Evolutionary conservation across 768 basidiomycete genomes (phyloP), one percentile per base, ranked within the genome.

Genomic region (Lactarius psammicola): DNA sequence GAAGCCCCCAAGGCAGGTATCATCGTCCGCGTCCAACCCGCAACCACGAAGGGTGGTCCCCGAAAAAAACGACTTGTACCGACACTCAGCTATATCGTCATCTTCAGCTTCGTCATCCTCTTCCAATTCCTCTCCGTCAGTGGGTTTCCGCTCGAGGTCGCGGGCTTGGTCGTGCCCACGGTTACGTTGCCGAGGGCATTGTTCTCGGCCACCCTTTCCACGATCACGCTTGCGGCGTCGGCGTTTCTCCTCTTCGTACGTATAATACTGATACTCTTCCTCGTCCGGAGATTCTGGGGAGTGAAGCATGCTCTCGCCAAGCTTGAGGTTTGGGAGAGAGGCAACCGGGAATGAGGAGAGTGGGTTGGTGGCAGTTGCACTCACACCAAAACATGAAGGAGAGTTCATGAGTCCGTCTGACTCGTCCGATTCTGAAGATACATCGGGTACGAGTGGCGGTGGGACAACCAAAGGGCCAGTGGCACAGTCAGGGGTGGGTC

Each of bases 351-450:
- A 49, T 33, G 46, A 58, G 56, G 70, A 40, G 62, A 71, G 65
- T 59, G 67, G 36, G 38, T 76, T 76, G 26, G 76, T 73, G 13
- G 20, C 7, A 36, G 30, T 26, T 26, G 61, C 18, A 23, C 20
- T 63, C 15, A 28, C 23, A 26, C 30, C 61, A 26, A 34, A 55
- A 17, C n/a, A 26, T 10, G 66, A 49, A 23, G 78, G 78, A 8
- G 79, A 76, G 60, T 75, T 76, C 13, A 75, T 62, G 67, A 83
- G 80, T 59, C 80, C 81, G 74, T 88, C 87, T 63, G 82, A 84
- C 76, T 88, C 87, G 70, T 88, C 87, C 5, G 84, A 85, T 74
- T 86, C 85, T 20, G 80, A 81, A 28, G 84, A 85, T 65, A 86
- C 71, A 74, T 89, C 87, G 31, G 84, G 84, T 60, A 88, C 76